Conservation (phyloP, 345 rosid species). For the Heritiera fomes region DNA sequence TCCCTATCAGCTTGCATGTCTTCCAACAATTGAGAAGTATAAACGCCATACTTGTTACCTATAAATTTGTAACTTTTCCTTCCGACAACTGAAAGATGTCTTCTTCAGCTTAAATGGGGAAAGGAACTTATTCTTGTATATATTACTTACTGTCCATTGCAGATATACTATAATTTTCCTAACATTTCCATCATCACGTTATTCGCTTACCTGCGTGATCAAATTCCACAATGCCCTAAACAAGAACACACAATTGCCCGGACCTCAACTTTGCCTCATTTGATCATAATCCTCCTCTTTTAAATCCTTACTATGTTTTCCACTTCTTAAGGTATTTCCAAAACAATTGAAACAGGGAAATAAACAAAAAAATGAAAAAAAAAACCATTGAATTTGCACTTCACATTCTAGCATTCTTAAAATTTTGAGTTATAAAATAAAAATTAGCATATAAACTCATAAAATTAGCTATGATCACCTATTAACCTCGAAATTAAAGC, state of each 20-base stretch:
- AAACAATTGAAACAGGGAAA: neutral
- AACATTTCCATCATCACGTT: neutral
- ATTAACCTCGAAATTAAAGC: constrained; percentile 21
- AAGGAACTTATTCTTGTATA: neutral
- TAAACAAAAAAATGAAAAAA: neutral
- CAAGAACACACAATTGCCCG: neutral
- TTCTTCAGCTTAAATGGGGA: neutral
- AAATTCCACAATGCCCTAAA: neutral
- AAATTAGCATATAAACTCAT: constrained; percentile 9
- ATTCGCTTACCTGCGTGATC: neutral
- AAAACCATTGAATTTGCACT: neutral
- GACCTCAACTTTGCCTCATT: neutral
- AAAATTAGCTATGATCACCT: neutral
- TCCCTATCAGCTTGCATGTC: no score
- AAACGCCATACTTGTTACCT: neutral
- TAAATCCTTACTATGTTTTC: neutral
- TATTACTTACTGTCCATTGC: neutral
- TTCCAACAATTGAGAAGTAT: neutral
- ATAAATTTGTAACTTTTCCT: neutral
- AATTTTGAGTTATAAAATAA: constrained; percentile 11
- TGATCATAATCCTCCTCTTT: neutral
- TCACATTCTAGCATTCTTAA: neutral
- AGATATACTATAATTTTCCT: neutral
- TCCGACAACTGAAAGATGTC: neutral
- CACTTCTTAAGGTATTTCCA: neutral